Base-by-base conservation (phyloP, 345 rosid species). In the Citrus trifoliata region DNA sequence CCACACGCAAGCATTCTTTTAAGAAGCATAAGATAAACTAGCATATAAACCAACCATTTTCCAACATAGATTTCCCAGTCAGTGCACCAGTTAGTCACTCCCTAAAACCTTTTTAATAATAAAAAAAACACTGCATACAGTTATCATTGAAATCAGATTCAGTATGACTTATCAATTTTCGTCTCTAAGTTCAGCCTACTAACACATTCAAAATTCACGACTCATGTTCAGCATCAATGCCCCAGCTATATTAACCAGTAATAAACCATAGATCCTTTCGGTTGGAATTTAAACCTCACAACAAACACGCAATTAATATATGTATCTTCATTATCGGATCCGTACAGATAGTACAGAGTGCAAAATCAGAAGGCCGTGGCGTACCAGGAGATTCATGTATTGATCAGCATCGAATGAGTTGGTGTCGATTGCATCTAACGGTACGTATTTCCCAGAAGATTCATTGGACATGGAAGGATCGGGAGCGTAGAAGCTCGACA, bases 401-500 rank as follows among this genome's bases (percentile, higher is more conserved):
- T 89, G 97, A 78, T 92, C 91, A 37, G 98, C 89, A 77, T 97
- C 92, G 81, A 97, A 97, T 46, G 98, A 89, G 78, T 88, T 46
- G 73, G 90, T 80, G 82, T 96, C 84, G 83, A 96, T 94, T 86
- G 93, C 85, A 78, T 96, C 99, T 58, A 96, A 83, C n/a, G 96
- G 83, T 56, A 79, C 72, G 78, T 22, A 76, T 74, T 83, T 88
- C 9, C 94, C 83, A 42, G 92, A 74, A 65, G 73, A 68, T 76
- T 62, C 61, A 1, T 92, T 48, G 4, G 92, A 67, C 64, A 86
- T 65, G n/a, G 97, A 86, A 84, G 95, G 98, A 87, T 92, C 97
- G 10, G 98, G 98, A 80, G 94, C 83, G 85, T 97, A 97, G 85
- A 97, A 97, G 90, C 98, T 97, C 72, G 98, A 92, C 21, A 97